These are phyloP conservation scores for Boletus rubropictus DNA, from an alignment of 768 basidiomycete genomes.

Conservation along the genomic window DNA sequence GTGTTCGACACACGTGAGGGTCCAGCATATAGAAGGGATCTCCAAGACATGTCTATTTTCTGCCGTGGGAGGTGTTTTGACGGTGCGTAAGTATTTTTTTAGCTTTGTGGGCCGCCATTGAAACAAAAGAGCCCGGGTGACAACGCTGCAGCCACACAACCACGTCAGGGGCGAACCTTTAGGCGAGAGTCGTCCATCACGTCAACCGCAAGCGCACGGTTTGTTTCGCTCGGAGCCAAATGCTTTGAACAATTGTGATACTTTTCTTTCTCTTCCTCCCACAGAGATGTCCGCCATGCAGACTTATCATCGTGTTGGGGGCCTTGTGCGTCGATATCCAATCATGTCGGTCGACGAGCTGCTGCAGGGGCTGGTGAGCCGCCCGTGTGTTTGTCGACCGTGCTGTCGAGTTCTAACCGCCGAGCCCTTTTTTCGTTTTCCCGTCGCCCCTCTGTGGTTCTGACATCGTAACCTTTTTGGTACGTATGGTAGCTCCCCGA, in stretches of 20 bases:
- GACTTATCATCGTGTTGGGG: neutral
- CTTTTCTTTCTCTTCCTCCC: neutral
- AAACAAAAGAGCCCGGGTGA: neutral
- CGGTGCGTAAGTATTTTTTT: neutral
- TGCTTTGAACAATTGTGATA: neutral
- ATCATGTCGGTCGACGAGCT: slow-evolving; percentile 12
- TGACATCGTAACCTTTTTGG: neutral
- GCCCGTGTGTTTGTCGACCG: no score
- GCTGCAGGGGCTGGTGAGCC: slow-evolving; percentile 9
- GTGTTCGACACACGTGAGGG: neutral
- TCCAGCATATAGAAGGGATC: neutral
- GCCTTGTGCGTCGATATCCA: slow-evolving; percentile 4
- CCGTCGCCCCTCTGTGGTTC: neutral
- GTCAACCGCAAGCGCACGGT: neutral
- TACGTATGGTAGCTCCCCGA: slow-evolving; percentile 13
- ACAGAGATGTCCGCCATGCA: slow-evolving; percentile 8
- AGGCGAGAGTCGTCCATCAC: neutral
- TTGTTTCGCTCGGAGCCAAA: neutral
- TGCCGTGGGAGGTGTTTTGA: no score
- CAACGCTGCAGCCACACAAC: neutral
- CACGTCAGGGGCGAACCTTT: no score
- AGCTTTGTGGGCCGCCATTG: neutral
- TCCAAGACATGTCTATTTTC: neutral
- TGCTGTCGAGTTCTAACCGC: neutral
- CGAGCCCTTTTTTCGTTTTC: neutral